Conservation (phyloP, 495 filamentous ascomycete species). For the Penicillium atrosanguineum region DNA sequence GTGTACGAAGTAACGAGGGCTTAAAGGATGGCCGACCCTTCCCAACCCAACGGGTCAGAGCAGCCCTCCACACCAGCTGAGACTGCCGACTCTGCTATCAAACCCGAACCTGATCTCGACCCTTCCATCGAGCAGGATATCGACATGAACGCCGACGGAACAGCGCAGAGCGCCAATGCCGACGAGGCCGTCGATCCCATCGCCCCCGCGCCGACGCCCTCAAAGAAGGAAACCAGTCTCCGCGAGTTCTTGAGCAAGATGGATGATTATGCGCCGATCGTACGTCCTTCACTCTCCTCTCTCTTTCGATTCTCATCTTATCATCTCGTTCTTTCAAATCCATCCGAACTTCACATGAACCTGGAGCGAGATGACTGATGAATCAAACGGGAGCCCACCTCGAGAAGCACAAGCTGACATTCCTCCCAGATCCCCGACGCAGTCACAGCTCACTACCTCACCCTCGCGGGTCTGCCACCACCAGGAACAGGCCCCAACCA, state of each 20-base stretch:
- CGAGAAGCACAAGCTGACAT: constrained; percentile 16
- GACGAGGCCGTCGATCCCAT: constrained; percentile 28
- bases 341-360: not conserved
- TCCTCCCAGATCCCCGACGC: constrained; percentile 84
- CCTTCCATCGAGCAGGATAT: constrained; percentile 45
- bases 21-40: constrained; percentile 12
- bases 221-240: constrained; percentile 84
- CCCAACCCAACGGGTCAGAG: constrained; percentile 22
- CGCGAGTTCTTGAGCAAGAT: constrained; percentile 91
- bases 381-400: not conserved
- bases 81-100: constrained; percentile 19
- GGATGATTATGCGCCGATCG: constrained; percentile 98
- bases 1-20: not conserved
- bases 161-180: constrained; percentile 14
- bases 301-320: not conserved
- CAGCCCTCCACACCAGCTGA: constrained; percentile 11
- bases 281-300: constrained; percentile 43
- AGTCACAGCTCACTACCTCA: constrained; percentile 96
- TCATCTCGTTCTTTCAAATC: not conserved
- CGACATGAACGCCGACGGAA: constrained; percentile 36
- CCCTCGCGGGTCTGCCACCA: constrained; percentile 87
- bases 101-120: constrained; percentile 35
- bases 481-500: constrained; percentile 75
- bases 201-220: constrained; percentile 50
- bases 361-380: not conserved